Evolutionary conservation across 2,329 filamentous ascomycete species (phyloP), one percentile per base, ranked within the genome.

Genomic region (Aquanectria penicillioides): DNA sequence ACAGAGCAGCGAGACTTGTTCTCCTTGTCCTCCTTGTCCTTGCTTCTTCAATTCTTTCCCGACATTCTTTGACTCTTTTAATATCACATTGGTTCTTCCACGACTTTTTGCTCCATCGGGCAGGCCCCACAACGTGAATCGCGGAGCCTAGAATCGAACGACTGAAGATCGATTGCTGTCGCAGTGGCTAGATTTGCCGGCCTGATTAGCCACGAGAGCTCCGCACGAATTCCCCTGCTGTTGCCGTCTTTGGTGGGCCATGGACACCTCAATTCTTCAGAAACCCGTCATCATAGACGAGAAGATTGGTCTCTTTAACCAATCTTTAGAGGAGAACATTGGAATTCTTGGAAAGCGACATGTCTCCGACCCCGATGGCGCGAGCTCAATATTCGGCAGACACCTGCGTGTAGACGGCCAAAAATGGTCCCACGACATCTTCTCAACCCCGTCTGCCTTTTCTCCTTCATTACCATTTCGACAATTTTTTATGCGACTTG

Each of bases 1-100:
- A 38, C 28, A 15, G 28, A 20, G 17, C 40, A 36, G 49, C 37
- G 22, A 18, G 23, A 43, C 20, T 12, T 34, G 28, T 44, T 38
- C 22, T 52, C 29, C n/a, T n/a, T n/a, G n/a, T n/a, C n/a, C n/a
- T n/a, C n/a, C n/a, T n/a, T n/a, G 20, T 44, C 49, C 37, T 15
- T 25, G 49, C 38, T 26, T 44, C 29, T n/a, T n/a, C n/a, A n/a
- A 20, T 36, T 26, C 22, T 15, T 36, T 33, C 13, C 15, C 11
- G 7, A 43, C 49, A 26, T 23, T 52, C 49, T 33, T 51, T 51
- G n/a, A n/a, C n/a, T n/a, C n/a, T n/a, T n/a, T n/a, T n/a, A n/a
- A n/a, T n/a, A n/a, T n/a, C n/a, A n/a, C n/a, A n/a, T n/a, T n/a
- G n/a, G n/a, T n/a, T n/a, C n/a, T 49, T 23, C 8, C n/a, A 29